Conservation (phyloP, 768 basidiomycete species). For the Plicaturopsis crispa region DNA sequence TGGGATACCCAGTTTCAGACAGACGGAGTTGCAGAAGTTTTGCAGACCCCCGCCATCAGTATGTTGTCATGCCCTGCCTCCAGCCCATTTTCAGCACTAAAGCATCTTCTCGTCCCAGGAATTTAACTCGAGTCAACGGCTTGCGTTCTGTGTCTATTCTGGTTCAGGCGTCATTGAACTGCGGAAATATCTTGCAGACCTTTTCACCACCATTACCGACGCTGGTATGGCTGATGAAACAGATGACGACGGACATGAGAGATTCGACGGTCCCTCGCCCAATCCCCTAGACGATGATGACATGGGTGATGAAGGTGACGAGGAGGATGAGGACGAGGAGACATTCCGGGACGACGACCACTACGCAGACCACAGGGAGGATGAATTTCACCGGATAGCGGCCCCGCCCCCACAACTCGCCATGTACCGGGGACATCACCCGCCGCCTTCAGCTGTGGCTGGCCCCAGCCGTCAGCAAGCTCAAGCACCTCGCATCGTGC, state of each 20-base stretch:
- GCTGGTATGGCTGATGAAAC: conserved; percentile 59
- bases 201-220: conserved; percentile 71
- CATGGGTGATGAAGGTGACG: conserved; percentile 31
- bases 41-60: conserved; percentile 86
- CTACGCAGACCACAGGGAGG: no score
- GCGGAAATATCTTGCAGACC: conserved; percentile 67
- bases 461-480: conserved; percentile 30
- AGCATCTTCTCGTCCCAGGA: no score
- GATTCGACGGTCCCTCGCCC: conserved; percentile 22
- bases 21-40: conserved; percentile 79
- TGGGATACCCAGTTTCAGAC: conserved; percentile 90
- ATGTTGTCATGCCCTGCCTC: no score
- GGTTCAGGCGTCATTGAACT: conserved; percentile 84
- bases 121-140: conserved; percentile 83
- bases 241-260: conserved; percentile 48
- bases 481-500: no score
- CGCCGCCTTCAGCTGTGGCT: conserved; percentile 25
- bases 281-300: conserved; percentile 23
- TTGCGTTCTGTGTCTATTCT: conserved; percentile 94
- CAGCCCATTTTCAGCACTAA: conserved; percentile 1
- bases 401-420: no score
- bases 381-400: no score
- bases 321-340: conserved; percentile 42
- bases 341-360: conserved; percentile 39
- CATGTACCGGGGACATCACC: no score